Evolutionary conservation across 2,329 filamentous ascomycete species (phyloP).

Genomic region (Penicillium sp.): DNA sequence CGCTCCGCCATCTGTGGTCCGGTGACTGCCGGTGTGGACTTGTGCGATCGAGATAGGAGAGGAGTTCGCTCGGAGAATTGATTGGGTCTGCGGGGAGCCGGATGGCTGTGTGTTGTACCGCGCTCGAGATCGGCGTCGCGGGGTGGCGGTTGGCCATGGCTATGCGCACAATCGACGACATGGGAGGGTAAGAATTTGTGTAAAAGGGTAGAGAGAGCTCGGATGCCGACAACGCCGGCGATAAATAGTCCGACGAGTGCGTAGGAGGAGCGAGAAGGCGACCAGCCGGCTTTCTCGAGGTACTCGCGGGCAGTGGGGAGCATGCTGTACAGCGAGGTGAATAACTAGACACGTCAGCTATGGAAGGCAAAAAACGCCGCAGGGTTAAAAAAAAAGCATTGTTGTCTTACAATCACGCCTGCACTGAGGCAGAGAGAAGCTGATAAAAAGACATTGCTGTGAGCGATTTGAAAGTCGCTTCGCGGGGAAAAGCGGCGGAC

Average conservation of each 20-base stretch:
- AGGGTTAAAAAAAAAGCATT: neutral
- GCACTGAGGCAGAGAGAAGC: conserved; percentile 90
- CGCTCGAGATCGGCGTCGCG: conserved; percentile 42
- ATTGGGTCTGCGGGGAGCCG: conserved; percentile 20
- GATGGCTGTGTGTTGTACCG: conserved; percentile 31
- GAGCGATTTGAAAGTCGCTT: conserved; percentile 81
- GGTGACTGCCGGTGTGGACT: conserved; percentile 30
- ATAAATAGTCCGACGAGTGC: conserved; percentile 53
- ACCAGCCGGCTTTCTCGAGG: conserved; percentile 70
- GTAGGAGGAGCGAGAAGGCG: conserved; percentile 66
- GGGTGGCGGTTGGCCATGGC: conserved; percentile 40
- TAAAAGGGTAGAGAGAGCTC: conserved; percentile 49
- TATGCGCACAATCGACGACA: conserved; percentile 55
- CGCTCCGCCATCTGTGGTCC: conserved; percentile 18
- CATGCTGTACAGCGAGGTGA: conserved; percentile 92
- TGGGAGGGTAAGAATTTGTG: conserved; percentile 56
- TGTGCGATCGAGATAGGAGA: conserved; percentile 30
- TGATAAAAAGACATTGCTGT: conserved; percentile 86
- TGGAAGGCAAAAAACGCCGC: neutral
- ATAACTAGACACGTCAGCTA: conserved; percentile 63
- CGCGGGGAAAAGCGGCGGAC: conserved; percentile 74
- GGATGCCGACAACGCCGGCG: conserved; percentile 53
- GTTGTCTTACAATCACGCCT: conserved; percentile 80
- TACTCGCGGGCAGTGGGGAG: conserved; percentile 83
- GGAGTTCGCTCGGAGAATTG: conserved; percentile 36